Conservation (phyloP, 2,329 filamentous ascomycete species). For the Lanzia echinophila region DNA sequence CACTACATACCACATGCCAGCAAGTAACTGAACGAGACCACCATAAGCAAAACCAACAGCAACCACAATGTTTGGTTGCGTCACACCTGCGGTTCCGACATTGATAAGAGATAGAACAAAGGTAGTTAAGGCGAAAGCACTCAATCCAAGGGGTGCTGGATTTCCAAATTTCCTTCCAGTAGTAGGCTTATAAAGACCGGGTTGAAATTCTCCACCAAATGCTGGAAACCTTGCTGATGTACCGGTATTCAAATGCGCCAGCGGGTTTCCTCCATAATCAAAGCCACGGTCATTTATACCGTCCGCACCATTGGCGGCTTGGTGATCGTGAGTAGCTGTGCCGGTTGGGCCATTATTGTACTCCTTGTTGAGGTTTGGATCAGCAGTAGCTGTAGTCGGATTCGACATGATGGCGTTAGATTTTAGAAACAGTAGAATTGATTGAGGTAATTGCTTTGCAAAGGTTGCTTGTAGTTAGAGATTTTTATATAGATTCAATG, state of each 20-base stretch:
- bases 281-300: slow-evolving; percentile 8
- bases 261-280: slow-evolving; percentile 36
- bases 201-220: slow-evolving; percentile 54
- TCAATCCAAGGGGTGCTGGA: slow-evolving; percentile 52
- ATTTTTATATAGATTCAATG: background rate
- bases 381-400: slow-evolving; percentile 19
- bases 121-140: slow-evolving; percentile 56
- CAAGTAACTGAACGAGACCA: slow-evolving; percentile 60
- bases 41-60: slow-evolving; percentile 55
- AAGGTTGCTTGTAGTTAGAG: background rate
- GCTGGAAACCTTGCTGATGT: slow-evolving; percentile 40
- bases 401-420: slow-evolving; percentile 22
- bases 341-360: slow-evolving; percentile 11
- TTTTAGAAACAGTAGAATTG: too few relatives aligned
- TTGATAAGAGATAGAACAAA: slow-evolving; percentile 55
- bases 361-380: slow-evolving; percentile 19
- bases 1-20: slow-evolving; percentile 52
- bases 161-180: slow-evolving; percentile 50
- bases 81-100: slow-evolving; percentile 41
- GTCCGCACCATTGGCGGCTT: slow-evolving; percentile 1
- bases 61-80: slow-evolving; percentile 46
- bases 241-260: slow-evolving; percentile 41
- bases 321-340: slow-evolving; percentile 16
- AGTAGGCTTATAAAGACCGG: slow-evolving; percentile 49
- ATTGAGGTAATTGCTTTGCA: background rate